Percentiles rank a stretch among this genome's conserved stretches.
Conservation (phyloP, 2,329 filamentous ascomycete species). For the Alternaria tenuissima region DNA sequence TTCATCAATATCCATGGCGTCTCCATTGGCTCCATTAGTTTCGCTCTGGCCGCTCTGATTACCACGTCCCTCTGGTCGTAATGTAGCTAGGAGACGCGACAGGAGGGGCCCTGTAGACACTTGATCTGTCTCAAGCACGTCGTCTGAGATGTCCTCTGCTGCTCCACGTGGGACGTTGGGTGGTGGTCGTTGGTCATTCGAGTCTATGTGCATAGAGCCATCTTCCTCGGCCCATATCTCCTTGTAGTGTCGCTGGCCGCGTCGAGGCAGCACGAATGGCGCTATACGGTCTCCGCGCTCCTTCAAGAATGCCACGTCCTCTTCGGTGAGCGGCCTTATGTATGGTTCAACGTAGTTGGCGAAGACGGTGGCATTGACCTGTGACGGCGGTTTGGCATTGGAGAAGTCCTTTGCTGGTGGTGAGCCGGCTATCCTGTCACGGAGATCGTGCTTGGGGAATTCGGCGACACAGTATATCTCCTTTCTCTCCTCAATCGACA, state of each 20-base stretch:
- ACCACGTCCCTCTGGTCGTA: conserved; percentile 77
- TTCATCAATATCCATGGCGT: conserved; percentile 57
- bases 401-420: conserved; percentile 96
- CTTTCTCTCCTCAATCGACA: conserved; percentile 85
- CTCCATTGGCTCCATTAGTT: conserved; percentile 62
- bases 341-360: conserved; percentile 91
- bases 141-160: conserved; percentile 87
- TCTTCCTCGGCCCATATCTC: conserved; percentile 97
- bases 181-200: conserved; percentile 71
- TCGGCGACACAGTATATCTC: conserved; percentile 86
- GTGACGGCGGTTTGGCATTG: conserved; percentile 89
- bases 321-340: conserved; percentile 87
- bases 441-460: conserved; percentile 82
- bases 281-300: conserved; percentile 83
- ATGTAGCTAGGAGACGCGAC: conserved; percentile 78
- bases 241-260: conserved; percentile 84
- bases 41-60: conserved; percentile 64
- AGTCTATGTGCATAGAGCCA: conserved; percentile 77
- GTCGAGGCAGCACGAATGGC: conserved; percentile 85
- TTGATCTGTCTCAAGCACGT: conserved; percentile 86
- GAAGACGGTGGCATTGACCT: conserved; percentile 94
- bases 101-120: conserved; percentile 89
- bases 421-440: conserved; percentile 84
- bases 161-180: conserved; percentile 84
- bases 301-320: conserved; percentile 90